These are phyloP conservation scores for Alternaria rosae DNA, from an alignment of 2,329 filamentous ascomycete genomes.

Conservation along the genomic window DNA sequence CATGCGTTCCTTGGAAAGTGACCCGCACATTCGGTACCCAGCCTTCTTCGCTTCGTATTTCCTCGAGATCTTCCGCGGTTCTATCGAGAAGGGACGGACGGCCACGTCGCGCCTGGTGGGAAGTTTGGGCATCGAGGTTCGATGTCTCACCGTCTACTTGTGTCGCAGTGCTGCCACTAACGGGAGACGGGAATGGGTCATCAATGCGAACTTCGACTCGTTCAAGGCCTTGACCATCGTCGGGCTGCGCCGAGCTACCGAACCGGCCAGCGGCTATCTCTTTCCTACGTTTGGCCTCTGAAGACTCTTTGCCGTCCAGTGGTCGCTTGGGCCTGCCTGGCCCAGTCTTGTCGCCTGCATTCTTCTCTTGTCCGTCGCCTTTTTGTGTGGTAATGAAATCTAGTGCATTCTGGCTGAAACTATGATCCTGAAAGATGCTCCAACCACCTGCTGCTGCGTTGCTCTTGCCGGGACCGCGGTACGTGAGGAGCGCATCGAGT, in stretches of 20 bases:
- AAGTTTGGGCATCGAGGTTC: constrained; percentile 21
- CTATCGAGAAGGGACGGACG: constrained; percentile 46
- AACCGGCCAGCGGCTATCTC: constrained; percentile 73
- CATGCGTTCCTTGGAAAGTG: constrained; percentile 76
- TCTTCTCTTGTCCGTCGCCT: constrained; percentile 28
- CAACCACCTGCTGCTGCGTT: constrained; percentile 80
- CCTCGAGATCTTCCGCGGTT: constrained; percentile 40
- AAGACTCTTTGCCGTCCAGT: constrained; percentile 35
- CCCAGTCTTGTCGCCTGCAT: constrained; percentile 22
- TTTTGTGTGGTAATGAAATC: constrained; percentile 52
- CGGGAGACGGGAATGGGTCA: constrained; percentile 50
- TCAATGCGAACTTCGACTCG: constrained; percentile 60
- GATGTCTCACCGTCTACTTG: constrained; percentile 27
- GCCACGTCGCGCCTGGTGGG: constrained; percentile 33
- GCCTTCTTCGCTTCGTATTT: constrained; percentile 30
- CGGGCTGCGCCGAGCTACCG: constrained; percentile 59
- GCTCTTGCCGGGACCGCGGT: constrained; percentile 72
- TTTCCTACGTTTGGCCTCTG: constrained; percentile 64
- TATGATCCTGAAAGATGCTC: constrained; percentile 76
- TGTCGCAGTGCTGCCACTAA: constrained; percentile 1
- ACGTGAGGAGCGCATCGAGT: constrained; percentile 71
- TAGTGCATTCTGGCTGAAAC: constrained; percentile 59
- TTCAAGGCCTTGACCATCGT: constrained; percentile 54
- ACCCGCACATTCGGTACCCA: constrained; percentile 70
- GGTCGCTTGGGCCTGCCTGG: constrained; percentile 39